Evolutionary conservation across 441 rosid species (phyloP).

Genomic region (Euphorbia schlechtendalii): DNA sequence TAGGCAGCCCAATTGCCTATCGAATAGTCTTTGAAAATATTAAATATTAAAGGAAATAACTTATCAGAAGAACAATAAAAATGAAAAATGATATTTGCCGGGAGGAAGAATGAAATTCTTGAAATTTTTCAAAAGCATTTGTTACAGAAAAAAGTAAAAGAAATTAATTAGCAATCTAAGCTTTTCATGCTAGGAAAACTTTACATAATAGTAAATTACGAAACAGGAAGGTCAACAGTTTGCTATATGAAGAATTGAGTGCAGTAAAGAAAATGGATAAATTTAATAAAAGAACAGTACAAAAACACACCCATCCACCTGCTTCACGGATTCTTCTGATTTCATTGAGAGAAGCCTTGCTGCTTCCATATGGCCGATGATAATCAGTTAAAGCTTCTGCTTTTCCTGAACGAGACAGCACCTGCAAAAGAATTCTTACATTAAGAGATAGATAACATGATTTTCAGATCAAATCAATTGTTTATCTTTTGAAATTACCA

Average conservation of each 20-base stretch:
- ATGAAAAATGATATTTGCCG: background rate
- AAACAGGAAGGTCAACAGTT: background rate
- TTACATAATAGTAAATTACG: background rate
- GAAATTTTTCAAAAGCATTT: too few relatives aligned
- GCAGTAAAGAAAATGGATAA: background rate
- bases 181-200: background rate
- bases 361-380: constrained; percentile 86
- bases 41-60: too few relatives aligned
- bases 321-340: constrained; percentile 89
- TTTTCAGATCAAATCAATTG: background rate
- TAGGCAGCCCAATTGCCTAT: background rate
- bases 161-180: background rate
- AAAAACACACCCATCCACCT: constrained; percentile 99
- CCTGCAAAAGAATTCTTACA: constrained; percentile 42
- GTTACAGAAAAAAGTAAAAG: background rate
- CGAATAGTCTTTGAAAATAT: background rate
- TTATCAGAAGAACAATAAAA: too few relatives aligned
- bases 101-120: background rate
- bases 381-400: constrained; percentile 61
- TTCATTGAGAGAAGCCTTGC: constrained; percentile 59
- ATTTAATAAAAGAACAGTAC: constrained; percentile 23
- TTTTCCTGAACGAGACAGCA: constrained; percentile 67
- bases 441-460: background rate
- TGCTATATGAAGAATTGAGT: too few relatives aligned
- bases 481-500: constrained; percentile 35